These are phyloP conservation scores for Vigna hirtella DNA, from an alignment of 306 rosid genomes.

Conservation along the genomic window DNA sequence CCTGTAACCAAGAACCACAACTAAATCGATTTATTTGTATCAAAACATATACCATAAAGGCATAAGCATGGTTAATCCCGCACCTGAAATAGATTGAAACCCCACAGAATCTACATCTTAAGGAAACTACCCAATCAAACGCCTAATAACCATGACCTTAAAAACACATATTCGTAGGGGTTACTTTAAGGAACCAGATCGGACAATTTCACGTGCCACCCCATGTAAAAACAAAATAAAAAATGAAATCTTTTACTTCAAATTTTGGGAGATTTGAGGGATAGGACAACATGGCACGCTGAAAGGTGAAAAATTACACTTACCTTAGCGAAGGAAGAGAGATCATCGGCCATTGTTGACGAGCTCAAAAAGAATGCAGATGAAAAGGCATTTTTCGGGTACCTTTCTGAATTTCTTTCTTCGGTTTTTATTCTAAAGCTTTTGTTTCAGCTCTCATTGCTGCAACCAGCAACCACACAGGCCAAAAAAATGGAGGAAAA, in stretches of 20 bases:
- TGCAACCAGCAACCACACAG: conserved; percentile 34
- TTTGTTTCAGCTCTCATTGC: conserved; percentile 52
- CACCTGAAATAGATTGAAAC: conserved; percentile 41
- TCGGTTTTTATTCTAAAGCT: conserved; percentile 37
- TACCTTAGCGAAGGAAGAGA: conserved; percentile 80
- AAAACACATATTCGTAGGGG: conserved; percentile 24
- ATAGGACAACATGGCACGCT: conserved; percentile 35
- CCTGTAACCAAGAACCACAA: conserved; percentile 59
- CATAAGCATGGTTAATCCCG: conserved; percentile 35
- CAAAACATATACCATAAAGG: conserved; percentile 1
- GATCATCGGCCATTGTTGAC: conserved; percentile 86
- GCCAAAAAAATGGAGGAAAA: conserved; percentile 29
- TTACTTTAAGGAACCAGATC: conserved; percentile 56
- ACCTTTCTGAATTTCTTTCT: conserved; percentile 41
- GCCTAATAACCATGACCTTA: conserved; percentile 35
- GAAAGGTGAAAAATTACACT: conserved; percentile 5
- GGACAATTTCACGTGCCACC: conserved; percentile 56
- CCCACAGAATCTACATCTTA: conserved; percentile 41
- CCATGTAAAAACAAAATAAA: conserved; percentile 47
- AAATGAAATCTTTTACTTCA: conserved; percentile 40
- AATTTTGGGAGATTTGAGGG: conserved; percentile 31
- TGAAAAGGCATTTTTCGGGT: conserved; percentile 69
- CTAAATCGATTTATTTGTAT: conserved; percentile 24
- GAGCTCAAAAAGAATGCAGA: conserved; percentile 63
- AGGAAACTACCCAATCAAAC: conserved; percentile 37